Evolutionary conservation across 441 rosid genomes (phyloP), one percentile per base, ranked within the genome.

Genomic region (Populus hybrid): DNA sequence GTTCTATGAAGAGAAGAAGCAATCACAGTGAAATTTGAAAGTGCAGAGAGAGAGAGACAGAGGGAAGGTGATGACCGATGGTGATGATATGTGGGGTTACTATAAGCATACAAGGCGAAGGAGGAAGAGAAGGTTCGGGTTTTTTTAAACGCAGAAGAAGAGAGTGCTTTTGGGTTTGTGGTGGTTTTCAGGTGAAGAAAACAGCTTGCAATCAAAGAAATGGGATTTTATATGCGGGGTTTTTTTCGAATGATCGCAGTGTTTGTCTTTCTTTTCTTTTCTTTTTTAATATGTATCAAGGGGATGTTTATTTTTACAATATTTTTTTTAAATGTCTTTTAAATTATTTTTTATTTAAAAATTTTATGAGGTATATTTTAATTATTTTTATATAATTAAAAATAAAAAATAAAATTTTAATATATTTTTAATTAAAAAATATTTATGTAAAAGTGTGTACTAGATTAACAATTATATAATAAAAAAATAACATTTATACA

Each of bases 81-180:
- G 69, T 74, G 75, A 57, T 30, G 69, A 21, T 32, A 40, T 67
- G 73, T 23, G 24, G 10, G 28, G 53, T 74, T 69, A 72, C 72
- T 69, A 67, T 74, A 70, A 78, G 80, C 72, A 82, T 76, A 71
- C 32, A 57, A 57, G 79, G 71, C 50, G 61, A 42, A 28, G 42
- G 10, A 35, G 40, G 24, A 32, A 12, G n/a, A 10, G 24, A 9
- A 36, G 50, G 30, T 28, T 28, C 30, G 30, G 30, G 30, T 28
- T 28, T 28, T 28, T 28, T 28, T 28, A 28, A 67, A 11, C n/a
- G 72, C 10, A 8, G 24, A 21, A 4, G 65, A 9, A 8, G 24
- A 59, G 65, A 59, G 65, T 59, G 11, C 8, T 59, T 59, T 59
- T 59, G 65, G 65, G 65, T 59, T 8, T 59, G 65, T 59, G 4